Base-by-base conservation (phyloP, 768 basidiomycete genomes). In the Russula virescens region DNA sequence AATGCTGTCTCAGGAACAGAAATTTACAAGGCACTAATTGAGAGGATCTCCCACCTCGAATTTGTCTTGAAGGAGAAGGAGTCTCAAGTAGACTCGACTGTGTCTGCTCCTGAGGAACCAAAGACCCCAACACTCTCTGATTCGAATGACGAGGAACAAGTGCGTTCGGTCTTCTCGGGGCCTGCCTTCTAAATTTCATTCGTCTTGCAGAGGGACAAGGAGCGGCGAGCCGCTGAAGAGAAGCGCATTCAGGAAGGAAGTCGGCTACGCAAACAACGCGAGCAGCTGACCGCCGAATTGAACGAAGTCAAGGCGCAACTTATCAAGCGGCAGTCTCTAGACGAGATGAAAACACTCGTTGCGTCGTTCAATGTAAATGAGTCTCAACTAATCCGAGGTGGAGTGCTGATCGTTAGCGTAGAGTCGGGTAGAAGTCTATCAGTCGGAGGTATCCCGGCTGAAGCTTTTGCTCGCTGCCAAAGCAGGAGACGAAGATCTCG, bases 381-480 rank as follows among this genome's bases (percentile, higher is more conserved):
- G 25, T 19, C 23, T 38, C 28, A 14, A 13, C 25, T 23, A 1
- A 14, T 43, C 48, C 10, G 35, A 48, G 28, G 4, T 21, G 16
- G 25, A 26, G 19, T 11, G 7, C 61, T 71, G 10, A 57, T 18
- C 23, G 4, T 19, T 6, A 14, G 19, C 60, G 50, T 63, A 93
- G 84, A 89, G 89, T 63, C 87, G 94, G 43, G 85, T 98, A 48
- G 71, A 72, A 14, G 81, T 84, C 31, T 71, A 96, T 26, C 77
- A 84, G 64, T 87, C 87, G 1, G 93, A 98, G 72, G 75, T 89
- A 13, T 79, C 76, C 46, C 80, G 94, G 25, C 78, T 88, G 65
- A 91, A 88, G 72, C 80, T 87, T 18, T 81, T 83, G 34, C 76
- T 95, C n/a, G 93, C 90, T 21, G 91, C 91, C 0, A 75, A 84